Evolutionary conservation across 2,329 filamentous ascomycete genomes (phyloP).

Genomic region (Diplodia mutila): DNA sequence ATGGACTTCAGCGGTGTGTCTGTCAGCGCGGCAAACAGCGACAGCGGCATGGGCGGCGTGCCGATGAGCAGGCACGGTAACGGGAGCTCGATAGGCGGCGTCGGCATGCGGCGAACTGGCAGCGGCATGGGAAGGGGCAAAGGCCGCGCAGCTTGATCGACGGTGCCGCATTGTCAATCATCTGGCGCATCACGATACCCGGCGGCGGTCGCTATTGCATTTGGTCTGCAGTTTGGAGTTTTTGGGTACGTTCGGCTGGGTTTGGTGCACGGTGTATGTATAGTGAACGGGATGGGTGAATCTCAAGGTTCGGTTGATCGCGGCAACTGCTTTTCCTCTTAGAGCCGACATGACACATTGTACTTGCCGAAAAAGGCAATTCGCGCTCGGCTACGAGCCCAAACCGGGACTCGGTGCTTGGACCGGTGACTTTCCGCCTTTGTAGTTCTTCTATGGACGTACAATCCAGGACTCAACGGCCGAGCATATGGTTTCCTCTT

Average conservation of each 20-base stretch:
- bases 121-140: conserved; percentile 43
- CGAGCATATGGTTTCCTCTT: no score
- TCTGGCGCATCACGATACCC: conserved; percentile 13
- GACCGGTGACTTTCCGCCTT: not conserved
- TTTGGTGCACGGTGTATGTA: not conserved
- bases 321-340: not conserved
- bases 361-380: conserved; percentile 3
- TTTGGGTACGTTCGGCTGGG: not conserved
- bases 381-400: not conserved
- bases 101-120: conserved; percentile 43
- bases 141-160: conserved; percentile 30
- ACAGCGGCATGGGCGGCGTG: conserved; percentile 35
- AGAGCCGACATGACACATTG: not conserved
- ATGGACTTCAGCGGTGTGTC: conserved; percentile 19
- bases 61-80: conserved; percentile 42
- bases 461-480: not conserved
- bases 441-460: not conserved
- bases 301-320: not conserved
- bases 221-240: conserved; percentile 9
- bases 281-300: not conserved
- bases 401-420: not conserved
- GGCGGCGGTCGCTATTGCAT: conserved; percentile 9
- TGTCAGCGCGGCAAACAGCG: conserved; percentile 14
- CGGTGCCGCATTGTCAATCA: not conserved
- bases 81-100: conserved; percentile 35